Conservation (phyloP, 306 rosid species). For the Pterocarpus macrocarpus region DNA sequence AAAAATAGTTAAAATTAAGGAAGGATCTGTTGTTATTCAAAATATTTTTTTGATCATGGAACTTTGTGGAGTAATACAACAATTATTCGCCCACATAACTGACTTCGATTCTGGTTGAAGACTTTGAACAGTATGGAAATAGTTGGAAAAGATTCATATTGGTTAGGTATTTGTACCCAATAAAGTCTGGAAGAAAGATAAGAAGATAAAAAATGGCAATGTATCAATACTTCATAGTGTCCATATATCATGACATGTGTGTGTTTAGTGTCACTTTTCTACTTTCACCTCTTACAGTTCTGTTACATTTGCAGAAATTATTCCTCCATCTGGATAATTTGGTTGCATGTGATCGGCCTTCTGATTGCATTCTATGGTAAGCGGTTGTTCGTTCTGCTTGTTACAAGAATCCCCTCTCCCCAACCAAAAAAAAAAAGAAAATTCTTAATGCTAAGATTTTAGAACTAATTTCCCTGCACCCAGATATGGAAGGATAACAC, state of each 20-base stretch:
- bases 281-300: conserved; percentile 31
- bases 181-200: conserved; percentile 28
- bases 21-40: conserved; percentile 23
- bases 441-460: not conserved
- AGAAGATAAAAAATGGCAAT: conserved; percentile 20
- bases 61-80: not conserved
- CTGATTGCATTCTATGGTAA: conserved; percentile 80
- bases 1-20: conserved; percentile 1
- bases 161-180: conserved; percentile 18
- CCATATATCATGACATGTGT: conserved; percentile 18
- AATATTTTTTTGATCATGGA: conserved; percentile 27
- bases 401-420: conserved; percentile 11
- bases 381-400: conserved; percentile 47
- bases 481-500: conserved; percentile 10
- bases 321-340: conserved; percentile 82
- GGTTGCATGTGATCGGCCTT: conserved; percentile 77
- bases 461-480: conserved; percentile 12
- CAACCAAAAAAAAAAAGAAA: not conserved
- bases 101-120: conserved; percentile 17
- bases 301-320: conserved; percentile 71
- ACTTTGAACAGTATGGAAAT: conserved; percentile 3
- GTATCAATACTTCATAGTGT: not conserved
- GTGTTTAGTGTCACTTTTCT: conserved; percentile 18
- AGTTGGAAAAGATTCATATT: conserved; percentile 19
- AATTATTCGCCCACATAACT: conserved; percentile 25